These are phyloP conservation scores for Ceratobasidium sp. DNA, from an alignment of 1,284 basidiomycete genomes.

Conservation along the genomic window DNA sequence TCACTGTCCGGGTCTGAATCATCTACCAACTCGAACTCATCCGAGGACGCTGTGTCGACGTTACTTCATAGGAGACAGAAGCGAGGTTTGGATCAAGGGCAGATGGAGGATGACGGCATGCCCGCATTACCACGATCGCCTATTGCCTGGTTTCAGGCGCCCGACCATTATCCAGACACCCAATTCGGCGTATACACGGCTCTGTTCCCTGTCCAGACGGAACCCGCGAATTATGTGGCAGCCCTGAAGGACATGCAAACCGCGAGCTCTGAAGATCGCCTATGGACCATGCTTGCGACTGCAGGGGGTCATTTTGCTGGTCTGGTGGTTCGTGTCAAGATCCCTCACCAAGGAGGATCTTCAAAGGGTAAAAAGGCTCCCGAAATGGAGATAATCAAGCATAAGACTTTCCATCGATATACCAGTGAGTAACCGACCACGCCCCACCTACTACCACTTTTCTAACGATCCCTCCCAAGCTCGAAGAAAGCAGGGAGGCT, in stretches of 20 bases:
- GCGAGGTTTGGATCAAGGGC: slow-evolving; percentile 55
- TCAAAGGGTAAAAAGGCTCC: slow-evolving; percentile 63
- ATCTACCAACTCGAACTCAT: slow-evolving; percentile 63
- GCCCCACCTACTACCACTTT: neutral
- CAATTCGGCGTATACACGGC: slow-evolving; percentile 90
- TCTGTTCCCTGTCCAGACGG: slow-evolving; percentile 63
- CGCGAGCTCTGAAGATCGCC: slow-evolving; percentile 66
- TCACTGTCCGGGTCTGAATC: slow-evolving; percentile 90
- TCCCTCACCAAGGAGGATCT: slow-evolving; percentile 55
- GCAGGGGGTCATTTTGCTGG: slow-evolving; percentile 98
- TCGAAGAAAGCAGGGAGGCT: slow-evolving; percentile 96
- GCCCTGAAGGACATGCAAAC: slow-evolving; percentile 72
- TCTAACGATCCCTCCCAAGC: slow-evolving; percentile 58
- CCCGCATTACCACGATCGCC: slow-evolving; percentile 69
- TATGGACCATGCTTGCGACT: slow-evolving; percentile 94
- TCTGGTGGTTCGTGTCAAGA: slow-evolving; percentile 76
- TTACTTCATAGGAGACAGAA: slow-evolving; percentile 69
- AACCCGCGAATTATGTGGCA: slow-evolving; percentile 48
- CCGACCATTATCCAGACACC: slow-evolving; percentile 67
- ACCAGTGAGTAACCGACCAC: slow-evolving; percentile 75
- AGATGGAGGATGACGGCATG: slow-evolving; percentile 42
- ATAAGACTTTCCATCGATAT: slow-evolving; percentile 99
- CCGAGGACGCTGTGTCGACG: slow-evolving; percentile 64
- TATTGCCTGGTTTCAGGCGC: slow-evolving; percentile 87
- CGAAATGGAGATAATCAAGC: slow-evolving; percentile 79